These are phyloP conservation scores for Boletus rubroflammeus DNA, from an alignment of 768 basidiomycete species.

Conservation along the genomic window DNA sequence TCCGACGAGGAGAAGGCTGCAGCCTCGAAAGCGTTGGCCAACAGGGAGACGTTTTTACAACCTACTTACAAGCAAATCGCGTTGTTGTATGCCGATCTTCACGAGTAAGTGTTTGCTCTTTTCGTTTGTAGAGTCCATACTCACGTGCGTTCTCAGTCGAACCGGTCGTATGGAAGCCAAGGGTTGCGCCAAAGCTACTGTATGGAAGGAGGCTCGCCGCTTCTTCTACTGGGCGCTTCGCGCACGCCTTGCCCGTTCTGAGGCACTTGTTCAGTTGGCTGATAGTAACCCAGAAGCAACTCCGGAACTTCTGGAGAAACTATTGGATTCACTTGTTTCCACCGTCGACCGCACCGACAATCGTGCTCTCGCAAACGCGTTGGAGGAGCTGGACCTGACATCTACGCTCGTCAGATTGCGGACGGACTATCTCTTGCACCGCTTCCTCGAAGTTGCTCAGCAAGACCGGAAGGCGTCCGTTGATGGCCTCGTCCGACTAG, in stretches of 20 bases:
- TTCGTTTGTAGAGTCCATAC: background rate
- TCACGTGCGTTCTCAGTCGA: slow-evolving; percentile 51
- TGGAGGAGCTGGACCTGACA: slow-evolving; percentile 70
- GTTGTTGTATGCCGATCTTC: slow-evolving; percentile 91
- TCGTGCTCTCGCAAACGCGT: slow-evolving; percentile 54
- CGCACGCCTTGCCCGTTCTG: slow-evolving; percentile 69
- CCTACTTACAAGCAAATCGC: slow-evolving; percentile 95
- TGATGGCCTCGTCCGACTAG: slow-evolving; percentile 67
- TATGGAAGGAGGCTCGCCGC: slow-evolving; percentile 87
- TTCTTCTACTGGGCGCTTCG: slow-evolving; percentile 94
- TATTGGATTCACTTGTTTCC: slow-evolving; percentile 61
- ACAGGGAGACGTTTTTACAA: slow-evolving; percentile 74
- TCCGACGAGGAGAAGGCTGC: slow-evolving; percentile 69
- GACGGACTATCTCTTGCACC: slow-evolving; percentile 63
- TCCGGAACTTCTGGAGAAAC: slow-evolving; percentile 58
- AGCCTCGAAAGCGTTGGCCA: slow-evolving; percentile 64
- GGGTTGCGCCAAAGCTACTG: slow-evolving; percentile 81
- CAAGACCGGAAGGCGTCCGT: slow-evolving; percentile 76
- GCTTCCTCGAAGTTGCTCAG: slow-evolving; percentile 63
- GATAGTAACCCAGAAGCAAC: slow-evolving; percentile 71
- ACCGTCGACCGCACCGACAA: slow-evolving; percentile 51
- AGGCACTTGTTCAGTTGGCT: slow-evolving; percentile 58
- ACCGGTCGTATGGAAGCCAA: slow-evolving; percentile 97
- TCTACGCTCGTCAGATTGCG: slow-evolving; percentile 61
- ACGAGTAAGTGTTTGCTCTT: slow-evolving; percentile 62